These are phyloP conservation scores for Teratosphaeria nubilosa DNA, from an alignment of 2,329 filamentous ascomycete genomes.

Conservation along the genomic window DNA sequence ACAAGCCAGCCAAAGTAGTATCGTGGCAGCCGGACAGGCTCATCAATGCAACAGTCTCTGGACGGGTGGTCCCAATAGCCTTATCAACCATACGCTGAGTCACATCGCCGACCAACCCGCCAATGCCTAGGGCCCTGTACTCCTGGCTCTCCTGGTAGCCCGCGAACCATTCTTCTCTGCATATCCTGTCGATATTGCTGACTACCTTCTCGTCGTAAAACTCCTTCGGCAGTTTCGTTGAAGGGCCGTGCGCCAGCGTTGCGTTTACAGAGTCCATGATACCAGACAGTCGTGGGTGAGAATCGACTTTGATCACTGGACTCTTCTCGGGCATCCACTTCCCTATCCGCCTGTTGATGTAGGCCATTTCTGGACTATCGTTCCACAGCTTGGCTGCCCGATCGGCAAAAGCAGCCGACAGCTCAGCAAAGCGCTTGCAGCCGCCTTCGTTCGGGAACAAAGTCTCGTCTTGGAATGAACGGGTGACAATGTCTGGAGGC, in stretches of 20 bases:
- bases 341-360: constrained; percentile 65
- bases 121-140: constrained; percentile 84
- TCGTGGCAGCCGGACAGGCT: constrained; percentile 83
- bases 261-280: constrained; percentile 93
- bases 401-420: constrained; percentile 38
- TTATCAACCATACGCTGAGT: constrained; percentile 44
- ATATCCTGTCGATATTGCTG: constrained; percentile 60
- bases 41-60: constrained; percentile 49
- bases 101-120: constrained; percentile 72
- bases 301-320: constrained; percentile 68
- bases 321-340: constrained; percentile 72
- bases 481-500: constrained; percentile 35
- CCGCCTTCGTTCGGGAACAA: constrained; percentile 41
- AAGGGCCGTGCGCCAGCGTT: constrained; percentile 71
- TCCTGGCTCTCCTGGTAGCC: constrained; percentile 78
- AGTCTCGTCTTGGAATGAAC: constrained; percentile 38
- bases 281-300: constrained; percentile 71
- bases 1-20: constrained; percentile 73
- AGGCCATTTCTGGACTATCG: constrained; percentile 65
- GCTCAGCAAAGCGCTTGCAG: constrained; percentile 38
- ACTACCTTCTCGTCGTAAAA: constrained; percentile 74
- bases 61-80: constrained; percentile 18
- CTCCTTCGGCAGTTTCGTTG: constrained; percentile 66
- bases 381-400: constrained; percentile 40
- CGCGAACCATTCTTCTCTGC: constrained; percentile 84